Evolutionary conservation across 169 alveolate species (phyloP).

Genomic region (Cystoisospora suis): DNA sequence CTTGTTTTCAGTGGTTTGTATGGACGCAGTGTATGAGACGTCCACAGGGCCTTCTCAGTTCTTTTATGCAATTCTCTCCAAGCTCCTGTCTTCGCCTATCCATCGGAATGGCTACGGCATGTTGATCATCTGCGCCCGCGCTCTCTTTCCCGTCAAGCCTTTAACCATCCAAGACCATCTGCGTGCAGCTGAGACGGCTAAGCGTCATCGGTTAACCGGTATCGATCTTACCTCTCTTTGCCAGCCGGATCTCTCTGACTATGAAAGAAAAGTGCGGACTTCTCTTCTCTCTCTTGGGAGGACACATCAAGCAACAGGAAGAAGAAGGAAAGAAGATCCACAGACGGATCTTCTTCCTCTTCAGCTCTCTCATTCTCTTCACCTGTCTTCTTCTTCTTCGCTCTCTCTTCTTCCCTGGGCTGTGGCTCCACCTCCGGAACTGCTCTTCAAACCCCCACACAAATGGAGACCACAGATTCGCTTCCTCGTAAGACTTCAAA

Average conservation of each 20-base stretch:
- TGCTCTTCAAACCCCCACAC: not conserved
- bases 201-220: slow-evolving; percentile 2
- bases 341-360: not conserved
- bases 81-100: not conserved
- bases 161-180: slow-evolving; percentile 3
- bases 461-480: not conserved
- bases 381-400: not conserved
- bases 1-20: slow-evolving; percentile 1
- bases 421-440: slow-evolving; percentile 15
- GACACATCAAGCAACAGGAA: too few species aligned
- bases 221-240: not conserved
- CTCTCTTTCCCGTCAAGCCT: not conserved
- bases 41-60: not conserved
- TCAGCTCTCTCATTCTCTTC: not conserved
- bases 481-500: not conserved
- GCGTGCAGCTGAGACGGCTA: slow-evolving; percentile 14
- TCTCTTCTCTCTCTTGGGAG: too few species aligned
- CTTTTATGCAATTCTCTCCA: not conserved
- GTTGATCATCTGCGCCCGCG: slow-evolving; percentile 20
- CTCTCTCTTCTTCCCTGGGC: slow-evolving; percentile 1
- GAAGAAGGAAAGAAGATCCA: too few species aligned
- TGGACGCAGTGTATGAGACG: slow-evolving; percentile 13
- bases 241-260: too few species aligned
- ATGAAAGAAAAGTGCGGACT: too few species aligned
- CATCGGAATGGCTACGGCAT: not conserved